Evolutionary conservation across 495 filamentous ascomycete species (phyloP).

Genomic region (Penicillium dipodomyicola): DNA sequence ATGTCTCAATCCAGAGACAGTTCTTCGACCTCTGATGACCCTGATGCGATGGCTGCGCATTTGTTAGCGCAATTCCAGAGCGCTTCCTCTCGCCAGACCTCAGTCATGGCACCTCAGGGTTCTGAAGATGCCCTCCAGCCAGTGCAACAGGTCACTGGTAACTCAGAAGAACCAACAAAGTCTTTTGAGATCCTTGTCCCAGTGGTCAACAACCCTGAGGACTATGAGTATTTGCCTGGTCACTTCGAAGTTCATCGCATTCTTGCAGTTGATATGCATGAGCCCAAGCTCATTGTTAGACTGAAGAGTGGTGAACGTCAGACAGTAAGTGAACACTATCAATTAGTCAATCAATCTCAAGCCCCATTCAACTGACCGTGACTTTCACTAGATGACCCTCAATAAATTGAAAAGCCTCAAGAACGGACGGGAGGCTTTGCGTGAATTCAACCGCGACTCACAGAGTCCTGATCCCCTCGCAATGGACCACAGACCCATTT

Average conservation of each 20-base stretch:
- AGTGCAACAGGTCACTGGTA: slow-evolving; percentile 1
- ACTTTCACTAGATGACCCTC: slow-evolving; percentile 26
- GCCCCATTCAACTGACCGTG: slow-evolving; percentile 13
- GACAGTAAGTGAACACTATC: slow-evolving; percentile 34
- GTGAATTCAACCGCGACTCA: slow-evolving; percentile 19
- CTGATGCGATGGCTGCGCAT: slow-evolving; percentile 22
- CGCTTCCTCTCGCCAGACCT: neutral
- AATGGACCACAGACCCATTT: neutral
- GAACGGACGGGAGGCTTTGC: slow-evolving; percentile 35
- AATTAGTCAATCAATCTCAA: neutral
- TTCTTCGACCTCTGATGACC: slow-evolving; percentile 13
- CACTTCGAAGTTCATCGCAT: slow-evolving; percentile 43
- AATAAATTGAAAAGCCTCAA: slow-evolving; percentile 30
- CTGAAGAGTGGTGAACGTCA: slow-evolving; percentile 46
- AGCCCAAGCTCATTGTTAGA: slow-evolving; percentile 42
- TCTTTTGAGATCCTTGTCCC: slow-evolving; percentile 41
- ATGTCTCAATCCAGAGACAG: neutral
- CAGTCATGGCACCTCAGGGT: neutral
- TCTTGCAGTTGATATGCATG: slow-evolving; percentile 32
- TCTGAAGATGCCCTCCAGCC: neutral
- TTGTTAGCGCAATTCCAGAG: slow-evolving; percentile 19
- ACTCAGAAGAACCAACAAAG: slow-evolving; percentile 1
- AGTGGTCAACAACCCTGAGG: slow-evolving; percentile 33
- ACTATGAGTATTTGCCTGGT: slow-evolving; percentile 50
- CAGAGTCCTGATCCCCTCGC: slow-evolving; percentile 19